A percentile compares a stretch with the other conserved stretches of the same genome.
Evolutionary conservation across 768 basidiomycete species (phyloP).

Genomic region (Mycena maculata): DNA sequence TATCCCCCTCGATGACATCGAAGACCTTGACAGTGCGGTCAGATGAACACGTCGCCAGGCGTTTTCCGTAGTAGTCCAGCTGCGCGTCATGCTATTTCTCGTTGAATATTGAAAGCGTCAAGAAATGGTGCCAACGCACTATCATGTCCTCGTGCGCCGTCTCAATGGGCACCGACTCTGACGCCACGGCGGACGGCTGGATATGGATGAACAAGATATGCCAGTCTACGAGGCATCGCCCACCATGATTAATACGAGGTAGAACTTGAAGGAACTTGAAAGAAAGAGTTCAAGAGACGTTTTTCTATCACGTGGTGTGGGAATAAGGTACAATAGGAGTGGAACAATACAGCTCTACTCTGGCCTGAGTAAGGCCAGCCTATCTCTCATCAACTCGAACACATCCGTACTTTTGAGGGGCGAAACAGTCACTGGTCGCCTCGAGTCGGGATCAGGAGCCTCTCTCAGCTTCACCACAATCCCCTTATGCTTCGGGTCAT

Average conservation of each 20-base stretch:
- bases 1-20: conserved; percentile 91
- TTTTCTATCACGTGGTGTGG: conserved; percentile 1
- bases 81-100: conserved; percentile 92
- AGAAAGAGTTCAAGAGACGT: background rate
- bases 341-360: background rate
- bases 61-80: conserved; percentile 96
- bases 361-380: conserved; percentile 45
- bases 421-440: conserved; percentile 49
- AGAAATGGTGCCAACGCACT: conserved; percentile 59
- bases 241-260: conserved; percentile 25
- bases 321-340: background rate
- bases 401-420: conserved; percentile 48
- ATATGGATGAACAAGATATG: background rate
- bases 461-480: conserved; percentile 59
- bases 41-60: conserved; percentile 95
- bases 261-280: background rate
- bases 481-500: conserved; percentile 55
- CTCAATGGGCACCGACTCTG: conserved; percentile 87
- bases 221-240: background rate
- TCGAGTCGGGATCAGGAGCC: conserved; percentile 43
- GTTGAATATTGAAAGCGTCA: conserved; percentile 2
- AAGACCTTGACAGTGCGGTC: conserved; percentile 97
- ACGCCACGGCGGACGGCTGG: conserved; percentile 63
- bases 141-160: conserved; percentile 99
- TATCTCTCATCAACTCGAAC: conserved; percentile 49